Evolutionary conservation across 1,139 yeast species (phyloP).

Genomic region (Spathaspora sp.): DNA sequence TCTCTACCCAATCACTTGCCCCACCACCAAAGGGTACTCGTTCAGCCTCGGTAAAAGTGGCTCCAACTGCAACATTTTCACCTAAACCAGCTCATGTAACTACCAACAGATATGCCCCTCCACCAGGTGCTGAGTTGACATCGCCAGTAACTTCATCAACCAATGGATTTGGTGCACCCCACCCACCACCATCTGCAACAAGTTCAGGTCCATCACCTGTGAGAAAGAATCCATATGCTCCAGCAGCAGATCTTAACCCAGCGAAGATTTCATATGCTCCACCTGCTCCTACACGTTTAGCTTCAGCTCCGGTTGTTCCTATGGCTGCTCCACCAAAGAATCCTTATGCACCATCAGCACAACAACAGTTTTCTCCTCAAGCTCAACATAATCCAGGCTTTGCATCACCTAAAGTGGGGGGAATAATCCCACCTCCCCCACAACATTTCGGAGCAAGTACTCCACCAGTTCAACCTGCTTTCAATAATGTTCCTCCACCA

Average conservation of each 20-base stretch:
- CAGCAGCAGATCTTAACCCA: slow-evolving; percentile 20
- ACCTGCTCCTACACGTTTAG: slow-evolving; percentile 15
- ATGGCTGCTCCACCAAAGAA: slow-evolving; percentile 30
- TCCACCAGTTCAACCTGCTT: slow-evolving; percentile 12
- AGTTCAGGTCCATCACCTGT: slow-evolving; percentile 16
- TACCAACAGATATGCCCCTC: slow-evolving; percentile 42
- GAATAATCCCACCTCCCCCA: slow-evolving; percentile 18
- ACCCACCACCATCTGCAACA: slow-evolving; percentile 24
- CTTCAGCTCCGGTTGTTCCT: slow-evolving; percentile 15
- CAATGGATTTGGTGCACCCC: slow-evolving; percentile 27
- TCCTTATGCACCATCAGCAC: slow-evolving; percentile 40
- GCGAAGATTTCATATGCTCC: slow-evolving; percentile 19
- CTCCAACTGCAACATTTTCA: slow-evolving; percentile 17
- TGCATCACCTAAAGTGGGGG: slow-evolving; percentile 14
- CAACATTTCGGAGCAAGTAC: slow-evolving; percentile 13
- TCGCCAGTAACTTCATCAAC: slow-evolving; percentile 16
- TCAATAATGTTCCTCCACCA: slow-evolving; percentile 20
- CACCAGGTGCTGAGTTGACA: slow-evolving; percentile 19
- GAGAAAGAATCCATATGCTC: slow-evolving; percentile 41
- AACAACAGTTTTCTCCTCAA: slow-evolving; percentile 15
- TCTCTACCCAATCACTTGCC: slow-evolving; percentile 10
- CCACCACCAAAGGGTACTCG: slow-evolving; percentile 41
- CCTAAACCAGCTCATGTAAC: slow-evolving; percentile 22
- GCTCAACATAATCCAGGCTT: slow-evolving; percentile 15
- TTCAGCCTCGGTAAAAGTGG: slow-evolving; percentile 24